A percentile compares a stretch with the other conserved stretches of the same genome.
Evolutionary conservation across 495 filamentous ascomycete genomes (phyloP).

Genomic region (Terfezia boudieri): DNA sequence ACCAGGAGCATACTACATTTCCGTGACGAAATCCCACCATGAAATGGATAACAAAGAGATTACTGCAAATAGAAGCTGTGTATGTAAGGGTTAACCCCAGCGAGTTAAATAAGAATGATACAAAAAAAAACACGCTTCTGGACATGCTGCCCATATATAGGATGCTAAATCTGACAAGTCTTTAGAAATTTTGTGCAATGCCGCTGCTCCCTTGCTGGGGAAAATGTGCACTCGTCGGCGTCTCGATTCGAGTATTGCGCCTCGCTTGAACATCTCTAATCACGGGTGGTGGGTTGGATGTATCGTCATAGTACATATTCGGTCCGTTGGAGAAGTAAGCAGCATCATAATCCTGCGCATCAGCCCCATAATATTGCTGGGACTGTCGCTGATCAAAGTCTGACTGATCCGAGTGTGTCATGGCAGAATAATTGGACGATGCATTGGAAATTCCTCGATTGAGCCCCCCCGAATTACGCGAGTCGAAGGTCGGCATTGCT

Average conservation of each 20-base stretch:
- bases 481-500: conserved; percentile 46
- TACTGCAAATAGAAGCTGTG: no score
- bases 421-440: conserved; percentile 81
- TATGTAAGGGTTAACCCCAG: no score
- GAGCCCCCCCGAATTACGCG: conserved; percentile 42
- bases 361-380: conserved; percentile 19
- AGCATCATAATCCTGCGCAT: conserved; percentile 25
- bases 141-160: no score
- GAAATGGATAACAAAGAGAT: no score
- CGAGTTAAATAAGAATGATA: no score
- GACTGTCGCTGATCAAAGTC: conserved; percentile 35
- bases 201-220: conserved; percentile 78
- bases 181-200: conserved; percentile 95
- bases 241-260: conserved; percentile 85
- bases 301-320: conserved; percentile 30
- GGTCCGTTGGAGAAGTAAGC: conserved; percentile 25
- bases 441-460: conserved; percentile 87
- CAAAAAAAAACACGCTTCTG: no score
- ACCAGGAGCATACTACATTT: no score
- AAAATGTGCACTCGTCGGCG: conserved; percentile 44
- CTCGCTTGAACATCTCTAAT: conserved; percentile 85
- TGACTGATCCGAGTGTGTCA: conserved; percentile 61
- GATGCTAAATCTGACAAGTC: no score
- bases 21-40: no score
- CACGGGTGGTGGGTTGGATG: conserved; percentile 34